Percentiles rank a stretch among this genome's conserved stretches.
Conservation (phyloP, 2,329 filamentous ascomycete genomes). For the Colletotrichum cuscutae region DNA sequence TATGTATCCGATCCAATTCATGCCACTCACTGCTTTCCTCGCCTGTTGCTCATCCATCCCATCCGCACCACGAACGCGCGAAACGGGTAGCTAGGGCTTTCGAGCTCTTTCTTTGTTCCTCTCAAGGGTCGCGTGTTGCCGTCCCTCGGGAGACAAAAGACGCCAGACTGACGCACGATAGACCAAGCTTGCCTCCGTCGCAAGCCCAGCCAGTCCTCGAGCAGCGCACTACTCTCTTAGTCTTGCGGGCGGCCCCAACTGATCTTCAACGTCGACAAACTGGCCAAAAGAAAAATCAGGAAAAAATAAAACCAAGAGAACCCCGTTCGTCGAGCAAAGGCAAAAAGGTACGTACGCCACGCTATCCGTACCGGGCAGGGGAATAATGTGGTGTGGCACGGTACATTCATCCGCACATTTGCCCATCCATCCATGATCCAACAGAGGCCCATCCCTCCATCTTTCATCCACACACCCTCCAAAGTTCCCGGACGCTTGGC, state of each 20-base stretch:
- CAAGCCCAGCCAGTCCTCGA: constrained; percentile 13
- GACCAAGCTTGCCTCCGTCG: constrained; percentile 31
- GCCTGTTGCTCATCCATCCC: constrained; percentile 9
- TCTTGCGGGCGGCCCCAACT: constrained; percentile 20
- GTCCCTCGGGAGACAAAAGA: constrained; percentile 29
- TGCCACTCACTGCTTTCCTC: background rate
- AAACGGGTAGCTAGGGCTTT: background rate
- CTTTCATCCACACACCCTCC: constrained; percentile 8
- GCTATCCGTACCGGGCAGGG: constrained; percentile 1
- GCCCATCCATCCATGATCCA: background rate
- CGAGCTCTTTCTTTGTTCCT: constrained; percentile 25
- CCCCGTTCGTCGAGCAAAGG: background rate
- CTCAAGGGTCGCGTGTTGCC: background rate
- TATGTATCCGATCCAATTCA: background rate
- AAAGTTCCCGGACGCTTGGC: constrained; percentile 32
- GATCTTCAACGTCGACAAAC: constrained; percentile 32
- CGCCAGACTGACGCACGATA: constrained; percentile 31
- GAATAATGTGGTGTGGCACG: constrained; percentile 11
- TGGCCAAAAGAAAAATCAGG: constrained; percentile 7
- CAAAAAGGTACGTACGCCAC: constrained; percentile 11
- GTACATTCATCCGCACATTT: background rate
- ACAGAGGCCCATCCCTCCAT: too few relatives aligned
- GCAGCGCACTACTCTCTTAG: constrained; percentile 20
- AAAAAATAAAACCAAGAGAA: constrained; percentile 7
- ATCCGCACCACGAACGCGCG: background rate